Evolutionary conservation across 306 rosid species (phyloP).

Genomic region (Medicago arabica): DNA sequence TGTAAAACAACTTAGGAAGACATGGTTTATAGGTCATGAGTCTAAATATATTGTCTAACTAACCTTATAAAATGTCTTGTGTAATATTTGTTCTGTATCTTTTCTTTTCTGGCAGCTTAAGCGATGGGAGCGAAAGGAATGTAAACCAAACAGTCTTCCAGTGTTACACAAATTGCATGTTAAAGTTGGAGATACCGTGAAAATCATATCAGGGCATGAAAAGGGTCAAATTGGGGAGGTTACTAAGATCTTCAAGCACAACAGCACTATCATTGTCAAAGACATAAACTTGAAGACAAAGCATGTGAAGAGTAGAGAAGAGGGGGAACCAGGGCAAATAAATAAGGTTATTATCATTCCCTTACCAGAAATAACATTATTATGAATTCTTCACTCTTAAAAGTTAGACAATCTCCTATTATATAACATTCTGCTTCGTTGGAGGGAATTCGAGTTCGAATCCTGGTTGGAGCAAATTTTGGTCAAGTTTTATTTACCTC

Average conservation of each 20-base stretch:
- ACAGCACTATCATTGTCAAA: conserved; percentile 71
- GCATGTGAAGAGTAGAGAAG: conserved; percentile 84
- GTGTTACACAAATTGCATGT: conserved; percentile 90
- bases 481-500: not conserved
- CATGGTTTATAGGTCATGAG: not conserved
- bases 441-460: not conserved
- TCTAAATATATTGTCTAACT: not conserved
- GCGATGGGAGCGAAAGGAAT: conserved; percentile 91
- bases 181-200: conserved; percentile 87
- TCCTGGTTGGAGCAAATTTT: not conserved
- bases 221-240: conserved; percentile 91
- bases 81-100: conserved; percentile 22
- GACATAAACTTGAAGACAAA: conserved; percentile 90
- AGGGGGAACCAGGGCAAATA: conserved; percentile 91
- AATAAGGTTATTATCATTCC: conserved; percentile 63
- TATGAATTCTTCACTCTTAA: conserved; percentile 16
- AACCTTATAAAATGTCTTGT: conserved; percentile 24
- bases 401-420: not conserved
- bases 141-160: conserved; percentile 95
- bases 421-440: not conserved
- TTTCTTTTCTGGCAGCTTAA: conserved; percentile 63
- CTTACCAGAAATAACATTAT: conserved; percentile 27
- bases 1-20: conserved; percentile 9
- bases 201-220: conserved; percentile 87
- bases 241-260: conserved; percentile 70